phyloP scores from a whole-genome alignment of 2,329 filamentous ascomycete genomes.

The Xylaria sp. region DNA sequence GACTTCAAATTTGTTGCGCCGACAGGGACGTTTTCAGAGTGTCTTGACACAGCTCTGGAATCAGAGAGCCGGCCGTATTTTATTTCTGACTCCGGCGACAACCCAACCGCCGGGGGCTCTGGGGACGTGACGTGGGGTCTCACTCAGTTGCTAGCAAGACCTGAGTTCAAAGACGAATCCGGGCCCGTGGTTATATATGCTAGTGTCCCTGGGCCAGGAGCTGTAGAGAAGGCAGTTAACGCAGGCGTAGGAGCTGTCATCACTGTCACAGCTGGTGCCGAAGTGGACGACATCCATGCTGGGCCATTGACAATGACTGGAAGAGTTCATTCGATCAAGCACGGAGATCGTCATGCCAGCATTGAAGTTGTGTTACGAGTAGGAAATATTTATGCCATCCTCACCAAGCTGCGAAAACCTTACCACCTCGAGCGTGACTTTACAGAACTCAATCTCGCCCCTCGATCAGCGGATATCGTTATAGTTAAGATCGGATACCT shows the following conservation, averaged over 20 bases:
- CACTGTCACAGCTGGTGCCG: constrained; percentile 62
- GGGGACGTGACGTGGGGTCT: constrained; percentile 65
- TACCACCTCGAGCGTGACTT: constrained; percentile 65
- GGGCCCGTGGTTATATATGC: constrained; percentile 62
- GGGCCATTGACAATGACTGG: constrained; percentile 63
- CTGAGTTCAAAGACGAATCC: constrained; percentile 54
- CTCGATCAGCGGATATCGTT: constrained; percentile 60
- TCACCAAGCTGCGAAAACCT: constrained; percentile 63
- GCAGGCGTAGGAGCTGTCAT: constrained; percentile 59
- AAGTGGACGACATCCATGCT: constrained; percentile 59
- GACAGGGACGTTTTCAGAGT: constrained; percentile 58
- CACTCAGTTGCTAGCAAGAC: constrained; percentile 55
- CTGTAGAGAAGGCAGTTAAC: constrained; percentile 54
- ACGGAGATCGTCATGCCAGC: constrained; percentile 60
- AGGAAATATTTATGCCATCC: constrained; percentile 61
- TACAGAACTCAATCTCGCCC: constrained; percentile 57
- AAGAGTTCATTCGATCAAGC: constrained; percentile 59
- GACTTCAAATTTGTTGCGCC: constrained; percentile 64
- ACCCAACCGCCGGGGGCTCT: constrained; percentile 64
- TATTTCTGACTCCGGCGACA: constrained; percentile 66
- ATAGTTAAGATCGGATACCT: constrained; percentile 67
- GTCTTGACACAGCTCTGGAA: constrained; percentile 57
- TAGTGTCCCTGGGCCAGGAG: constrained; percentile 60
- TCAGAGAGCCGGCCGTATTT: constrained; percentile 59
- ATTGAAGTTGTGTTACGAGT: constrained; percentile 62